Base-by-base conservation (phyloP, 2,329 filamentous ascomycete genomes). In the Arthrobotrys sinensis region DNA sequence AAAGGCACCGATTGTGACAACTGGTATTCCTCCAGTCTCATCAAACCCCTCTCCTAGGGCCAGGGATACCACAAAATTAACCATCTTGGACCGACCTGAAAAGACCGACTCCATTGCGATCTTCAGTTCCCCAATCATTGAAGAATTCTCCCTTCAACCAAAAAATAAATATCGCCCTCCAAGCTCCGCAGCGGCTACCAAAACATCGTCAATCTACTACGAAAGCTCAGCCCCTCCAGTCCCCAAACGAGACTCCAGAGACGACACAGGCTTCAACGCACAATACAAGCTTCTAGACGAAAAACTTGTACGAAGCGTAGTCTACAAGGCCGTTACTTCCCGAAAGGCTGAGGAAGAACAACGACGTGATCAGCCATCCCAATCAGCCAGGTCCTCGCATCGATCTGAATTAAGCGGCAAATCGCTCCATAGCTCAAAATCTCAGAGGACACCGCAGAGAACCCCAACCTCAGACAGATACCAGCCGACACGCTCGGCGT, bases 201-300 rank as follows among this genome's bases (percentile, higher is more conserved):
- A 77, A 19, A 62, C 73, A 3, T 77, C 73, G 28, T 77, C 73
- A 1, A 36, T 77, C 32, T 77, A 77, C 24, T 77, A 77, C 36
- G 73, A 77, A 55, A 53, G 40, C 43, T 66, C 73, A 2, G 66
- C 73, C 14, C 73, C 73, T 38, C 73, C 73, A 7, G 48, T 77
- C 19, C 73, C 73, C 1, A 40, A 48, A n/a, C 60, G 73, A 24
- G 45, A 52, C 21, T 77, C 73, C 16, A 16, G 32, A 8, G 73
- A 77, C 32, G 66, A 77, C 32, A 77, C 73, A 5, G 73, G 73
- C 21, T 77, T 77, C 43, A 66, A 57, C 24, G 67, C 73, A 53
- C 73, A 77, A 70, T 77, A 77, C 60, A 77, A 71, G 38, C 60
- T 77, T 40, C 73, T 77, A 28, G 73, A 77, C 38, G 73, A 77